Conservation (phyloP, 192 early-diverging fungal genomes). For the Chytriomyces sp. region DNA sequence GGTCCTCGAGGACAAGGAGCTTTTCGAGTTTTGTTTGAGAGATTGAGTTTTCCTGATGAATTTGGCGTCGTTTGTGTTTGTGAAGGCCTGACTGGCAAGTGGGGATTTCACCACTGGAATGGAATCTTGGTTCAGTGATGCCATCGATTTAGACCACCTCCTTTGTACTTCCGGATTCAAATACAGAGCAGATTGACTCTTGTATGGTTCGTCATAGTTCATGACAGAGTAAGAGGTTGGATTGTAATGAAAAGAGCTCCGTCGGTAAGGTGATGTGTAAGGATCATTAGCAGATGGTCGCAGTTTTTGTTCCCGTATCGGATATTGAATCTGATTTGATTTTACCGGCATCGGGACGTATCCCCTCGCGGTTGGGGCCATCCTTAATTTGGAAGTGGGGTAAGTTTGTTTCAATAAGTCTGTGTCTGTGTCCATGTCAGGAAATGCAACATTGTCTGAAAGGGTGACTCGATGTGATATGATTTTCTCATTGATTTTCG, state of each 20-base stretch:
- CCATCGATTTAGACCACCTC: neutral
- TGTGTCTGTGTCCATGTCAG: too few relatives aligned
- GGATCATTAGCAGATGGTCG: neutral
- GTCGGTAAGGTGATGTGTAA: neutral
- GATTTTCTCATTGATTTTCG: too few relatives aligned
- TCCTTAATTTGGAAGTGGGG: too few relatives aligned
- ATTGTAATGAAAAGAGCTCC: neutral
- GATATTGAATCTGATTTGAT: neutral
- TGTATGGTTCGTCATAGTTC: neutral
- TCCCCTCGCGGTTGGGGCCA: constrained; percentile 2
- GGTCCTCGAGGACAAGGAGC: neutral
- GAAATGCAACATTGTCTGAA: too few relatives aligned
- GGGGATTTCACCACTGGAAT: too few relatives aligned
- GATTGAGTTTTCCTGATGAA: neutral
- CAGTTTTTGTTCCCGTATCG: neutral
- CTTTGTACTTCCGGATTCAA: constrained; percentile 12
- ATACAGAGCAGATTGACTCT: constrained; percentile 7
- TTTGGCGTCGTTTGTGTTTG: neutral
- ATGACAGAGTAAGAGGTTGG: neutral
- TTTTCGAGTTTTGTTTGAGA: neutral
- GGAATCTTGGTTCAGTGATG: neutral
- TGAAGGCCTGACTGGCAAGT: neutral
- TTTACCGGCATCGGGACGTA: constrained; percentile 21
- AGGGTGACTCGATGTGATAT: too few relatives aligned
- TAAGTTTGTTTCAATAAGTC: too few relatives aligned